Conservation (phyloP, 1,284 basidiomycete species). For the Ceratobasidium sp. region DNA sequence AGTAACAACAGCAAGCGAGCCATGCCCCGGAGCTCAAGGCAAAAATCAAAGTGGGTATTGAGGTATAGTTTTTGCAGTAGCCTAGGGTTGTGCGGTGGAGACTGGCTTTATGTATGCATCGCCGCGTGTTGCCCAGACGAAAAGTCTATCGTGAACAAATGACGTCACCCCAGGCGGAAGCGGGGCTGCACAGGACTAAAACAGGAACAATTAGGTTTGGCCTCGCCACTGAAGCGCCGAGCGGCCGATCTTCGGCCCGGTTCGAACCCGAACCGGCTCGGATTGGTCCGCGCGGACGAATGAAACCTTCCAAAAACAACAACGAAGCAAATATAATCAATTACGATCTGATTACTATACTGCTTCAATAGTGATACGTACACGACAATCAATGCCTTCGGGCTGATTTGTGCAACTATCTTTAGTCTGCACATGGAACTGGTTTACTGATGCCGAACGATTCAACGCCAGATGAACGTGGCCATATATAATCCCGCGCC, state of each 20-base stretch:
- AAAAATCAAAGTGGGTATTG: not conserved
- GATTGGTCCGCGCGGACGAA: slow-evolving; percentile 10
- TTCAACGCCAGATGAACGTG: not conserved
- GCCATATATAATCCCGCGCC: not conserved
- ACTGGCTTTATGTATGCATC: not conserved
- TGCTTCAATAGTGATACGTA: too few relatives aligned
- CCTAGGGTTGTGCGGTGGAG: not conserved
- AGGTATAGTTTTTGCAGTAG: too few relatives aligned
- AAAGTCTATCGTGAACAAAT: not conserved
- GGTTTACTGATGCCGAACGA: not conserved
- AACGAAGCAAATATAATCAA: not conserved
- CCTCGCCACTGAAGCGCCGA: not conserved
- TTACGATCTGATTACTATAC: too few relatives aligned
- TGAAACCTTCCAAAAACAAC: slow-evolving; percentile 3
- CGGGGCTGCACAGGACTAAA: not conserved
- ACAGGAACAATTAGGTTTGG: not conserved
- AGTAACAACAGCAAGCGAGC: not conserved
- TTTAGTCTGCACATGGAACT: not conserved
- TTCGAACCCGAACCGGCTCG: not conserved
- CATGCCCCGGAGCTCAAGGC: not conserved
- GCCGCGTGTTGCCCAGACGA: not conserved
- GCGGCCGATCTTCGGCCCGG: not conserved
- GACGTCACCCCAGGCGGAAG: not conserved
- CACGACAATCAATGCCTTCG: not conserved
- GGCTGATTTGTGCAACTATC: not conserved